Evolutionary conservation across 306 rosid genomes (phyloP).

Genomic region (Dalbergia cultrata): DNA sequence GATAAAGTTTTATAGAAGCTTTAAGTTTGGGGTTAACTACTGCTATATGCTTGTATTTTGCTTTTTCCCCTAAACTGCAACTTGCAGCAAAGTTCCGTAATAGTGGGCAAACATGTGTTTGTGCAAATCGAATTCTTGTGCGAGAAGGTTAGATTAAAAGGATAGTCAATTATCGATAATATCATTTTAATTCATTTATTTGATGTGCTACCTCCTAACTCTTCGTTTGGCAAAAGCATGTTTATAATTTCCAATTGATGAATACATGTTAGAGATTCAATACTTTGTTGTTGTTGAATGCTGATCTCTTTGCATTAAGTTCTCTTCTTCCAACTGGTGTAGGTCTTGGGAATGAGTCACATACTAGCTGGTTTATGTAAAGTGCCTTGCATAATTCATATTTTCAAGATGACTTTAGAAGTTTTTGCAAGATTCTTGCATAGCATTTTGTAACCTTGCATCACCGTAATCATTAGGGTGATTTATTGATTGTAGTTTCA

Average conservation of each 20-base stretch:
- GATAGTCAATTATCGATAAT: conserved; percentile 13
- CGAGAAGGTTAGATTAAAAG: conserved; percentile 79
- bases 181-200: conserved; percentile 36
- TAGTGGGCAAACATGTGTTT: conserved; percentile 96
- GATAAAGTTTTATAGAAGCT: not conserved
- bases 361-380: conserved; percentile 24
- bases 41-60: not conserved
- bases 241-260: conserved; percentile 27
- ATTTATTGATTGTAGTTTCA: conserved; percentile 1
- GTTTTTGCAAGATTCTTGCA: conserved; percentile 15
- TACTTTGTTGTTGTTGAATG: conserved; percentile 1
- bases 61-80: conserved; percentile 52
- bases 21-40: conserved; percentile 28
- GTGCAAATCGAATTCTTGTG: conserved; percentile 94
- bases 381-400: conserved; percentile 20
- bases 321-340: conserved; percentile 10
- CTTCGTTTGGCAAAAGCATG: conserved; percentile 22
- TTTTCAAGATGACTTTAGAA: conserved; percentile 16
- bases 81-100: conserved; percentile 95
- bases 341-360: conserved; percentile 17
- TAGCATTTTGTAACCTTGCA: conserved; percentile 20
- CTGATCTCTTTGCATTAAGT: conserved; percentile 19
- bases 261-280: conserved; percentile 17
- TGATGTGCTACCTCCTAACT: conserved; percentile 41
- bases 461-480: conserved; percentile 2